Evolutionary conservation across 129 eudicot species (phyloP).

Genomic region (Saussurea involucrata): DNA sequence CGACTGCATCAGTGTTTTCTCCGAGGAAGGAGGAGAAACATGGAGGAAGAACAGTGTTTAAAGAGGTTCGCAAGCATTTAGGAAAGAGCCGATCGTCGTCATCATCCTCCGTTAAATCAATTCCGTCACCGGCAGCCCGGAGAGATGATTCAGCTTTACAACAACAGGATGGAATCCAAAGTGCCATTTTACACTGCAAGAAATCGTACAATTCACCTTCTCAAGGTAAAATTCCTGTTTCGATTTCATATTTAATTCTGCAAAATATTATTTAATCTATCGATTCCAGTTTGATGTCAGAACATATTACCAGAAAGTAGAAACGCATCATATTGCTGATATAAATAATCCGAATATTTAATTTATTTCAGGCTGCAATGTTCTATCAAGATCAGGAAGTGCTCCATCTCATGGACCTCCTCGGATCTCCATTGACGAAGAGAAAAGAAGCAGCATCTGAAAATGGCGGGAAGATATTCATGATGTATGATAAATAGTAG

Average conservation of each 20-base stretch:
- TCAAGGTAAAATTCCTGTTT: conserved; percentile 26
- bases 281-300: conserved; percentile 21
- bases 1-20: conserved; percentile 25
- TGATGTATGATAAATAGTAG: not conserved
- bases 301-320: not conserved
- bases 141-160: conserved; percentile 57
- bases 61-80: conserved; percentile 34
- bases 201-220: conserved; percentile 49
- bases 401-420: conserved; percentile 43
- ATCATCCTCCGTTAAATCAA: conserved; percentile 22
- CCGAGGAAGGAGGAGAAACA: conserved; percentile 48
- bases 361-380: conserved; percentile 34
- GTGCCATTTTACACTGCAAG: conserved; percentile 81
- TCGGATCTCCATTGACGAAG: conserved; percentile 35
- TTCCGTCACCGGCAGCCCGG: conserved; percentile 31
- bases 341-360: not conserved
- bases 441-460: conserved; percentile 61
- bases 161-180: conserved; percentile 70
- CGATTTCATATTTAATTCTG: too few relatives aligned
- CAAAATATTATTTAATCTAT: not conserved
- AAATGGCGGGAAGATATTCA: conserved; percentile 26
- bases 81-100: conserved; percentile 58
- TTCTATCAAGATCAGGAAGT: conserved; percentile 52
- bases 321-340: not conserved
- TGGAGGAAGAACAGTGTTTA: conserved; percentile 26